Conservation (phyloP, 176 grass and related monocot species). For the Carex pumila region DNA sequence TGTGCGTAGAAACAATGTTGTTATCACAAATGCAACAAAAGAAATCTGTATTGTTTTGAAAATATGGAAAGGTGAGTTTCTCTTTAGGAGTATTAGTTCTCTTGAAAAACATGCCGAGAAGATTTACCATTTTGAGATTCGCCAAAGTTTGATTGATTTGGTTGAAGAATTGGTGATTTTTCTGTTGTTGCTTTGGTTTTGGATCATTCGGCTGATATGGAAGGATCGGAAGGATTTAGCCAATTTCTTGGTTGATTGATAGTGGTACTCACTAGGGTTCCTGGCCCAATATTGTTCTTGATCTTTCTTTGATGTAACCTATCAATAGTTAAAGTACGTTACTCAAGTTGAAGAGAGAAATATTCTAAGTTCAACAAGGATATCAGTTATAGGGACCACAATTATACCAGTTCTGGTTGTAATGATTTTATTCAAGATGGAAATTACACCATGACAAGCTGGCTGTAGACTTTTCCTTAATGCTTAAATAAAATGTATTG, state of each 20-base stretch:
- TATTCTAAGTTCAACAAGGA: neutral
- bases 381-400: neutral
- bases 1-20: conserved; percentile 67
- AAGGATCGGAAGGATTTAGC: conserved; percentile 43
- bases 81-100: conserved; percentile 66
- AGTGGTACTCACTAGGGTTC: conserved; percentile 53
- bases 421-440: neutral
- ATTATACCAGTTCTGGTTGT: neutral
- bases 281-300: conserved; percentile 81
- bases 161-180: conserved; percentile 22
- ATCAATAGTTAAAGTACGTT: conserved; percentile 11
- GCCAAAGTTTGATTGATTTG: conserved; percentile 30
- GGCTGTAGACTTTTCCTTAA: neutral
- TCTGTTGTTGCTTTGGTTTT: conserved; percentile 20
- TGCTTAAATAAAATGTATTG: neutral
- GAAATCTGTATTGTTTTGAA: conserved; percentile 87
- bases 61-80: conserved; percentile 83
- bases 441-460: neutral
- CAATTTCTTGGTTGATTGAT: conserved; percentile 49
- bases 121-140: conserved; percentile 62
- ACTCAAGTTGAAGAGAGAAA: neutral
- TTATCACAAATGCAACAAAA: conserved; percentile 67
- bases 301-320: conserved; percentile 84
- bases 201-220: conserved; percentile 31
- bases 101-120: conserved; percentile 90